Base-by-base conservation (phyloP, 768 basidiomycete genomes). In the Kwoniella botswanensis region DNA sequence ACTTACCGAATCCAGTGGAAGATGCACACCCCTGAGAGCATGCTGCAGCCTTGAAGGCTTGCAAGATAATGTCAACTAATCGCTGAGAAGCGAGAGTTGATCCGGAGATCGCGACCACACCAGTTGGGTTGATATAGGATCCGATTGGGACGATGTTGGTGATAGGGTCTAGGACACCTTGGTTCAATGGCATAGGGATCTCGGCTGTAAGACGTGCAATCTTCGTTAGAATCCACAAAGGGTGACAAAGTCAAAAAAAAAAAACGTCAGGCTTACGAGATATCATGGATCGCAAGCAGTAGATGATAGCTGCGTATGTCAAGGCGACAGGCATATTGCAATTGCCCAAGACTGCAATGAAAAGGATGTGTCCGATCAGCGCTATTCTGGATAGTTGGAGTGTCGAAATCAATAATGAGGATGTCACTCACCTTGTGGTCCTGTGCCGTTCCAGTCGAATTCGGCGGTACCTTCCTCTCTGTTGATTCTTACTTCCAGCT, bases 11-110 rank as follows among this genome's bases (percentile, higher is more conserved):
- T 18, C 73, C 73, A 7, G 72, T 58, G 43, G 65, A 67, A 57
- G 73, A 73, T 29, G 73, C 71, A 59, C 74, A 73, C 0, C 76
- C 76, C 50, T 78, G 76, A 2, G 72, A 74, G 15, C 71, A 74
- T 2, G 74, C 74, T 11, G 64, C 70, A 2, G 74, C 74, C 17
- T 75, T 70, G 74, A 98, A 97, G 0, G 94, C 94, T 81, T 91
- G 93, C 41, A 98, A 85, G 46, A 98, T 92, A 2, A 96, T 93
- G 79, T 98, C 95, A 1, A 94, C 92, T 57, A 97, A 92, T n/a
- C 95, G 88, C 79, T 96, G 94, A 11, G 91, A 92, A 3, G 68
- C 63, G 4, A 70, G 18, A 2, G 68, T 70, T 3, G 68, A 70
- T 21, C 68, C 68, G 11, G 68, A 95, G 4, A 96, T 93, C 0